phyloP scores from a whole-genome alignment of 345 rosid species.

The sweet orange (Citrus sinensis) region DVS_A1.0 CM039169.1:32517501-32518000 shows the following conservation, averaged over 20 bases:
- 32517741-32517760: background rate
- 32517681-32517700: background rate
- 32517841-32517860: background rate
- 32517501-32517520: background rate
- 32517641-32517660: background rate
- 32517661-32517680: background rate
- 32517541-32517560: background rate
- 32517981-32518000: constrained; percentile 49
- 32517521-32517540: background rate
- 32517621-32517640: background rate
- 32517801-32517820: background rate
- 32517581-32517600: background rate
- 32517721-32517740: background rate
- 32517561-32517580: background rate
- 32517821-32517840: background rate
- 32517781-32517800: background rate
- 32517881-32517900: background rate
- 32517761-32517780: background rate
- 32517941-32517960: background rate
- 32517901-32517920: background rate
- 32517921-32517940: background rate
- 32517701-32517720: background rate
- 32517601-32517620: background rate
- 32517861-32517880: background rate
- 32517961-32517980: background rate